These are phyloP conservation scores for Fomitopsis serialis DNA, from an alignment of 768 basidiomycete genomes.

Conservation along the genomic window DNA sequence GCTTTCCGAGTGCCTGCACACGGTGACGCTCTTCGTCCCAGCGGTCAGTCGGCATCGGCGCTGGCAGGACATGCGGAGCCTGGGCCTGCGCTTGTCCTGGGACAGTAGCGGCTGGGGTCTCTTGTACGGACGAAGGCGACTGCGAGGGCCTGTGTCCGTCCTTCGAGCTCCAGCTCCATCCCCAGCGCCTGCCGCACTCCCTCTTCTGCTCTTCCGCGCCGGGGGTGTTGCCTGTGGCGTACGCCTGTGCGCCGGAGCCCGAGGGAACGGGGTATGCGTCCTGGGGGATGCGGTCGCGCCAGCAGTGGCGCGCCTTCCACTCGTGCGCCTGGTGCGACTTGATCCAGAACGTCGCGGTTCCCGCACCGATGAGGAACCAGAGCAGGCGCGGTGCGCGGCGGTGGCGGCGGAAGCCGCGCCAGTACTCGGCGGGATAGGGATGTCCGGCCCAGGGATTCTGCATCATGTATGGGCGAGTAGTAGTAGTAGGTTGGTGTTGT, in stretches of 20 bases:
- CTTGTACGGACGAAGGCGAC: background rate
- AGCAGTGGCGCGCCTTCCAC: constrained; percentile 23
- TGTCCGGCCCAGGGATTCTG: background rate
- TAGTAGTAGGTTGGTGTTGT: too few relatives aligned
- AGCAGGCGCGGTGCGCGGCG: constrained; percentile 52
- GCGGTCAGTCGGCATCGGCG: constrained; percentile 2
- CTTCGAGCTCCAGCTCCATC: background rate
- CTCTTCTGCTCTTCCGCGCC: background rate
- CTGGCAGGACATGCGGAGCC: background rate
- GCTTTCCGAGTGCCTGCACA: constrained; percentile 28
- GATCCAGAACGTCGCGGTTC: constrained; percentile 28
- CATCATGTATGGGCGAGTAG: background rate
- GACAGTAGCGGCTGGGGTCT: background rate
- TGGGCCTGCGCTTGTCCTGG: background rate
- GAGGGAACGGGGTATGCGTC: constrained; percentile 18
- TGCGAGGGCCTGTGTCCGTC: background rate
- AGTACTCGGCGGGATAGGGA: background rate
- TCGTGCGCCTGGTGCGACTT: constrained; percentile 38
- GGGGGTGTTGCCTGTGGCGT: background rate
- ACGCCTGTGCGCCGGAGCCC: background rate
- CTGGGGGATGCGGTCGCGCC: constrained; percentile 21
- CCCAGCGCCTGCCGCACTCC: constrained; percentile 1
- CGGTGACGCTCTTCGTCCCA: constrained; percentile 18
- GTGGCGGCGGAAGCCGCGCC: constrained; percentile 13
- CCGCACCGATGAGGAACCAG: constrained; percentile 66